Evolutionary conservation across 345 rosid genomes (phyloP), one percentile per base, ranked within the genome.

Genomic region (Erucastrum elatum): DNA sequence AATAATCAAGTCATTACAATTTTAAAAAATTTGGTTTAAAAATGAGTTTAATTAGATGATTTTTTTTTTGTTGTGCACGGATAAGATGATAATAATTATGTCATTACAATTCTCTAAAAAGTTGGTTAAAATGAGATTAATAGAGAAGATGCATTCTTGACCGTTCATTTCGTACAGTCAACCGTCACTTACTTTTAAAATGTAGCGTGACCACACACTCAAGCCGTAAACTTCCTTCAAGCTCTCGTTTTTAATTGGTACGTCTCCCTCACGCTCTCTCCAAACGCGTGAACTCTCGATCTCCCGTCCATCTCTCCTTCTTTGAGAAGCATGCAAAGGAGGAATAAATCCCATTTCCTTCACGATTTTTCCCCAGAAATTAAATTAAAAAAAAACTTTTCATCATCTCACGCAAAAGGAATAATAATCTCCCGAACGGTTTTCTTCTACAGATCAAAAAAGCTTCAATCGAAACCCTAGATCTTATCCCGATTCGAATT

Each of bases 251-350:
- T 8, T 31, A 5, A 67, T 1, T 79, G 74, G 78, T 60, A 0
- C 66, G 82, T 74, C 13, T 0, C 4, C 0, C 0, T 0, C 41
- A 78, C 77, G 33, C 55, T 15, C 44, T 0, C 2, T 0, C 1
- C 0, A 6, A 33, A 34, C 82, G 75, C 74, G 78, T 67, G 78
- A 0, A 0, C 0, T 12, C 15, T 71, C 0, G n/a, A 2, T 49
- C 55, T 46, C 8, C 62, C 77, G 58, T 26, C 67, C 27, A 56
- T 66, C 72, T 62, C 82, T 74, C 78, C 74, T 73, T 74, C 78
- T 74, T 74, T 35, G 15, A 31, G 78, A 79, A 79, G 78, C 75
- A 79, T 79, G 74, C 74, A 65, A 13, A 29, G 41, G 21, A 71
- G 27, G 65, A 68, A 78, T 71, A 78, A 78, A 77, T 77, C 65